phyloP scores from a whole-genome alignment of 495 filamentous ascomycete species.

The Tricharina praecox region DNA sequence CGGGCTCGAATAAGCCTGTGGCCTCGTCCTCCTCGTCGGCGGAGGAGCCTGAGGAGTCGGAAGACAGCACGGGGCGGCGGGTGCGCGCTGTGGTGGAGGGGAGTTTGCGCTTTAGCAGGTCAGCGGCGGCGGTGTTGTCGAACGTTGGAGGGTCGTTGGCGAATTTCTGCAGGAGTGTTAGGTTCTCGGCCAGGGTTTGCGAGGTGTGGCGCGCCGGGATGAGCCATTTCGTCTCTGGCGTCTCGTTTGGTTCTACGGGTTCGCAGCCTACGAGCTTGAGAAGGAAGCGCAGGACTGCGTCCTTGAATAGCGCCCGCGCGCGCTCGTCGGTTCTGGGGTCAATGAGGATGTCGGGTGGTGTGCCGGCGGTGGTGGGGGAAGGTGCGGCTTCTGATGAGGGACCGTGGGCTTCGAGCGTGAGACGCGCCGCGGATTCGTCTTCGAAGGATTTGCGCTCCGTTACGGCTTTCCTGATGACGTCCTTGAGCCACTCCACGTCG shows the following conservation, averaged over 20 bases:
- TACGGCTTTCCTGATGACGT: slow-evolving; percentile 45
- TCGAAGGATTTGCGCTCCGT: slow-evolving; percentile 71
- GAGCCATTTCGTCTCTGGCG: slow-evolving; percentile 57
- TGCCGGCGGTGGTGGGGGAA: slow-evolving; percentile 31
- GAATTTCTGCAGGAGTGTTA: slow-evolving; percentile 48
- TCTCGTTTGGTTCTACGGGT: slow-evolving; percentile 39
- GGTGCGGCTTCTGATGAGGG: slow-evolving; percentile 26
- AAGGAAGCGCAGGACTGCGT: slow-evolving; percentile 76
- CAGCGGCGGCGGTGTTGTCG: slow-evolving; percentile 50
- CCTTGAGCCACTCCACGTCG: slow-evolving; percentile 66
- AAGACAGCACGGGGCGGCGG: slow-evolving; percentile 41
- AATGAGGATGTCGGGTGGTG: slow-evolving; percentile 43
- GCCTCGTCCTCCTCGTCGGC: slow-evolving; percentile 36
- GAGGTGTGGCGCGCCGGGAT: slow-evolving; percentile 51
- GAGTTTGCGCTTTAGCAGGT: slow-evolving; percentile 57
- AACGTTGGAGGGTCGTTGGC: slow-evolving; percentile 56
- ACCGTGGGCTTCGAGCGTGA: slow-evolving; percentile 29
- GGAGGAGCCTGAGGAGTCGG: slow-evolving; percentile 41
- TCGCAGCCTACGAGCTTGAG: slow-evolving; percentile 61
- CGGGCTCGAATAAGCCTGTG: slow-evolving; percentile 56
- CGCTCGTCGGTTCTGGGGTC: slow-evolving; percentile 50
- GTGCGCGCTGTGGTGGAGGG: slow-evolving; percentile 30
- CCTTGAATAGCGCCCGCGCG: slow-evolving; percentile 64
- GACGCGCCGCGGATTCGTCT: slow-evolving; percentile 43
- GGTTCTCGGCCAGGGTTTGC: slow-evolving; percentile 42